These are phyloP conservation scores for Candida methanosorbosa DNA, from an alignment of 805 yeast genomes.

Conservation along the genomic window DNA sequence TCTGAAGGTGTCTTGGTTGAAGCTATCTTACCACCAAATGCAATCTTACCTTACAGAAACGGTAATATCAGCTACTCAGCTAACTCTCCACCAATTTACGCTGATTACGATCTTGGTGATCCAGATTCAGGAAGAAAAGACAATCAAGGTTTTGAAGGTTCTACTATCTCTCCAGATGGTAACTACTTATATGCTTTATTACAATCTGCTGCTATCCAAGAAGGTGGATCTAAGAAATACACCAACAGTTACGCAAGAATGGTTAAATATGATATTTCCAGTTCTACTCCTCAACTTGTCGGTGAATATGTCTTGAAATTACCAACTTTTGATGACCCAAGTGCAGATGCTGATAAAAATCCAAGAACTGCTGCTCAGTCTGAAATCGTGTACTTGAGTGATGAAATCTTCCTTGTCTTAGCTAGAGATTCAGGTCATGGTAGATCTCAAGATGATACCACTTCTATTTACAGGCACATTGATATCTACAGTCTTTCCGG, in stretches of 20 bases:
- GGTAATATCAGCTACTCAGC: slow-evolving; percentile 17
- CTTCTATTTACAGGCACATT: slow-evolving; percentile 19
- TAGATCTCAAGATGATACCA: slow-evolving; percentile 13
- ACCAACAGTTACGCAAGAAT: slow-evolving; percentile 14
- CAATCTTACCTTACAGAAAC: slow-evolving; percentile 19
- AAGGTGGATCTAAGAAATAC: slow-evolving; percentile 21
- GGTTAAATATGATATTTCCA: slow-evolving; percentile 18
- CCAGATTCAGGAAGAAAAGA: slow-evolving; percentile 21
- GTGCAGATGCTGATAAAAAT: slow-evolving; percentile 11
- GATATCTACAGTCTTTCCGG: slow-evolving; percentile 18
- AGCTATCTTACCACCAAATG: slow-evolving; percentile 20
- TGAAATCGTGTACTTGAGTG: slow-evolving; percentile 19
- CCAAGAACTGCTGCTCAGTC: slow-evolving; percentile 23
- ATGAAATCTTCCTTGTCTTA: slow-evolving; percentile 19
- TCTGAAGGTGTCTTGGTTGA: slow-evolving; percentile 17
- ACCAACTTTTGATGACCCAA: slow-evolving; percentile 18
- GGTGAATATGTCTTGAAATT: slow-evolving; percentile 22
- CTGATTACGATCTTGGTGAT: slow-evolving; percentile 12
- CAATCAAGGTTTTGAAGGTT: slow-evolving; percentile 25
- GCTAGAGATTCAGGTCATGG: slow-evolving; percentile 23
- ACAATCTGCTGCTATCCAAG: slow-evolving; percentile 23
- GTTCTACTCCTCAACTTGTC: slow-evolving; percentile 10
- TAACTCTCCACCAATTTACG: slow-evolving; percentile 19
- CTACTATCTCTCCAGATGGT: slow-evolving; percentile 23
- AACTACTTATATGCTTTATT: slow-evolving; percentile 15